Conservation (phyloP, 495 filamentous ascomycete genomes). For the Aspergillus biplanus region DNA sequence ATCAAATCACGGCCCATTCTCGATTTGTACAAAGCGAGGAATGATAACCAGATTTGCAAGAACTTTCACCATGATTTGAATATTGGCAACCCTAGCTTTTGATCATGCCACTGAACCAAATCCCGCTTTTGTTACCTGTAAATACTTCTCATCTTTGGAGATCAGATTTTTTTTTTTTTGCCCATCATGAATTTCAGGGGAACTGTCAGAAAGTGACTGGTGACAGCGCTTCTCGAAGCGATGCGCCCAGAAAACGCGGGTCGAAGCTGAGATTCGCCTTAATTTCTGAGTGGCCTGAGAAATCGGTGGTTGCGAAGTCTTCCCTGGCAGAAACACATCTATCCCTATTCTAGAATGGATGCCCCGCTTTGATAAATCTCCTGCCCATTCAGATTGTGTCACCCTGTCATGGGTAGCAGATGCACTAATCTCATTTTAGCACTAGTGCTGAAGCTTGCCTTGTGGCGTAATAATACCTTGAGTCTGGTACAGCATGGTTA, state of each 20-base stretch:
- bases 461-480: background rate
- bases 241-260: background rate
- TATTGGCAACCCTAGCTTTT: too few relatives aligned
- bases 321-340: background rate
- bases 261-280: background rate
- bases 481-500: background rate
- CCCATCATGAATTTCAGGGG: background rate
- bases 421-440: background rate
- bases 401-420: background rate
- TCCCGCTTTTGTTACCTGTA: too few relatives aligned
- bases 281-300: background rate
- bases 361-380: constrained; percentile 11
- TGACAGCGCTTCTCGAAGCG: background rate
- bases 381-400: constrained; percentile 18
- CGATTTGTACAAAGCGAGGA: background rate
- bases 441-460: constrained; percentile 15
- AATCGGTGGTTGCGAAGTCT: background rate
- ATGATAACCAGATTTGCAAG: background rate
- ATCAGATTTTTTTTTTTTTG: background rate
- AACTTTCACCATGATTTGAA: too few relatives aligned
- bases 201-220: background rate
- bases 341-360: constrained; percentile 9
- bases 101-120: too few relatives aligned
- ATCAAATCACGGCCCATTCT: background rate
- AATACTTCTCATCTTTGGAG: too few relatives aligned